Evolutionary conservation across 2,329 filamentous ascomycete species (phyloP), one percentile per base, ranked within the genome.

Genomic region (Shiraia sp.): DNA sequence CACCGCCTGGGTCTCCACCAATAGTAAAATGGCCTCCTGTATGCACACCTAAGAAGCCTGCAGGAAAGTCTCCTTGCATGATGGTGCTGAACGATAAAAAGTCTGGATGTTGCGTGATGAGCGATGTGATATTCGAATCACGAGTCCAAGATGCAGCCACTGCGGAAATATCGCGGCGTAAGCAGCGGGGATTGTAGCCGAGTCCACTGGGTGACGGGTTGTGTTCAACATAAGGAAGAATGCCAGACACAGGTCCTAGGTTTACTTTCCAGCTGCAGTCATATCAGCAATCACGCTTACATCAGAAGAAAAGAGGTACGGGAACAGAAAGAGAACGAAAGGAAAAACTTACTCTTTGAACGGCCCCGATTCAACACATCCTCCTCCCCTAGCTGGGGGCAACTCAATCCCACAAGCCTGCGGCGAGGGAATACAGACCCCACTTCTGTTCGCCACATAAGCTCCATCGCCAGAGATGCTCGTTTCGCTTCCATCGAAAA

Each of bases 401-500:
- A 77, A 59, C 14, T 53, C 66, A 44, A 74, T 57, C 2, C 40
- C 45, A 26, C 59, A 66, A 2, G 25, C 13, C 6, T 49, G 37
- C 9, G 42, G 40, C 7, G 55, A 51, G 0, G 64, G 59, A 10
- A 69, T 57, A 32, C 63, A 66, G 8, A 56, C 55, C 31, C 37
- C 65, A 55, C 51, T 69, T 25, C 57, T 54, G 2, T 49, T 50
- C 2, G 51, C 26, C 3, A 54, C 54, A 33, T 57, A 66, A 2
- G 45, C 64, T 15, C 78, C 78, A 43, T 80, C 74, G 14, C 77
- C 75, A 17, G 72, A 56, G 47, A 68, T 64, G 40, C 72, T 69
- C 35, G 73, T 77, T 17, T 71, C 72, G 47, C 74, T 76, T 34
- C 80, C 80, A 49, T 80, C 78, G 45, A 83, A 81, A 34, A 81